Evolutionary conservation across 192 early-diverging fungal species (phyloP), one percentile per base, ranked within the genome.

Genomic region (Phlyctochytrium planicorne): DNA sequence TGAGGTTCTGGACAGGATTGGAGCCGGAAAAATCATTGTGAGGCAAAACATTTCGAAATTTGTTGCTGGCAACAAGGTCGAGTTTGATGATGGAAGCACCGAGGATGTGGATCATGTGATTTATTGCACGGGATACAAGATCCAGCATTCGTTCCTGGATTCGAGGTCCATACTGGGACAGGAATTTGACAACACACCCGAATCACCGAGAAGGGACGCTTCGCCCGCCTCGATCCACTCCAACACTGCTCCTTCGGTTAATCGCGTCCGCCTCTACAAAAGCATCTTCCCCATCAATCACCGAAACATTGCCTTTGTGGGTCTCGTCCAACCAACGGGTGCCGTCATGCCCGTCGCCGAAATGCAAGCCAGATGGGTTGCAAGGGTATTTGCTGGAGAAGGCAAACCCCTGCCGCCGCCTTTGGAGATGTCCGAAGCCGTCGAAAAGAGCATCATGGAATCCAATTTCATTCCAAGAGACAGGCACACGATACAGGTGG

Each of bases 71-170:
- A 69, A 67, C 16, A 65, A 60, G 3, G 75, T 87, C 31, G 61
- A 77, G 64, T 89, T 90, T 74, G 75, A 72, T 0, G 89, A 90
- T 68, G 84, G 80, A 27, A 82, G 79, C 1, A 25, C 77, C 27
- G 78, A 82, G 3, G 40, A 78, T 29, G 74, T 89, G 16, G 89
- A 90, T 71, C 53, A 60, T 23, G 71, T 90, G 2, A 72, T 89
- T 27, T 87, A 79, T 52, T 86, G 84, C 61, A 90, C 89, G 0
- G 89, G 89, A 1, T 89, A 86, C 71, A 53, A 77, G 1, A 82
- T 79, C 65, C 74, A 78, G 12, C 73, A 77, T 59, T 78, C 79
- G 0, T 84, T 82, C 59, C 59, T 90, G 47, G 75, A 81, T 36
- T 60, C 75, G 6, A 64, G 69, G 27, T 68, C 75, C n/a, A 56